Evolutionary conservation across 2,329 filamentous ascomycete genomes (phyloP).

Genomic region (Intubia oerlemansii): DNA sequence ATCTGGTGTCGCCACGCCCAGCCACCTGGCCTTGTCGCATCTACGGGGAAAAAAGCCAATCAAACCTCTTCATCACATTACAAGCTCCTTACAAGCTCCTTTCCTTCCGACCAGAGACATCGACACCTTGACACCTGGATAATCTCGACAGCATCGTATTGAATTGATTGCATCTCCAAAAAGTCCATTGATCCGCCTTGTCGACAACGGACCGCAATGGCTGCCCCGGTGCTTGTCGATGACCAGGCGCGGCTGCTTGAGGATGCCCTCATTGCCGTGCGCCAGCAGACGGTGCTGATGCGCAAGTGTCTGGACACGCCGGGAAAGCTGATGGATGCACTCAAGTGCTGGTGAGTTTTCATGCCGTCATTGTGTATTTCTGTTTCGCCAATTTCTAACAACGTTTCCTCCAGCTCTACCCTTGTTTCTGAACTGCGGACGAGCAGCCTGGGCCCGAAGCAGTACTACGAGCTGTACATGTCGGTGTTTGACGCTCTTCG

Average conservation of each 20-base stretch:
- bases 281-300: constrained; percentile 94
- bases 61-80: no score
- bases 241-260: constrained; percentile 85
- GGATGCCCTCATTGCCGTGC: constrained; percentile 88
- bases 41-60: no score
- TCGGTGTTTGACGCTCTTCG: constrained; percentile 93
- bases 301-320: constrained; percentile 93
- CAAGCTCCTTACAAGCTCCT: no score
- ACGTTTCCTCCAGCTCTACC: constrained; percentile 46
- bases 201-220: no score
- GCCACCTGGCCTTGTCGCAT: no score
- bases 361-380: no score
- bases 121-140: no score
- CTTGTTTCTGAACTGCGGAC: constrained; percentile 96
- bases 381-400: constrained; percentile 2
- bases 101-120: no score
- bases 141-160: no score
- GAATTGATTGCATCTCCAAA: no score
- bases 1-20: no score
- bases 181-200: no score
- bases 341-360: constrained; percentile 81
- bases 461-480: constrained; percentile 99
- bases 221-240: constrained; percentile 40
- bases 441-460: constrained; percentile 91
- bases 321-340: constrained; percentile 96